A percentile compares a stretch with the other conserved stretches of the same genome.
phyloP scores from a whole-genome alignment of 2,329 filamentous ascomycete species.

The Fusarium buxicola region DNA sequence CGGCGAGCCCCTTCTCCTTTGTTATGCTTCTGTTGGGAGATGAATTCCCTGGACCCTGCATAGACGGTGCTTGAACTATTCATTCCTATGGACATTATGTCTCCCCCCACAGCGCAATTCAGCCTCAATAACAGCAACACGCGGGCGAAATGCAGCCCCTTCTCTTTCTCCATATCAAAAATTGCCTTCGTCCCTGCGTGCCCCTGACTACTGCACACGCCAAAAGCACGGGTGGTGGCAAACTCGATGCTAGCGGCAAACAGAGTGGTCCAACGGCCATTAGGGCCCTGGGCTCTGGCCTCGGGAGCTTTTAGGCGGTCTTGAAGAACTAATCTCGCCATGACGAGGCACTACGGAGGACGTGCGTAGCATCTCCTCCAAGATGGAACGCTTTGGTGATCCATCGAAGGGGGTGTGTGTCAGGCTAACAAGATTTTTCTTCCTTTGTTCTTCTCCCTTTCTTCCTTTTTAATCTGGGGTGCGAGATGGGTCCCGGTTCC shows the following conservation, averaged over 20 bases:
- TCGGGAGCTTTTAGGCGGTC: conserved; percentile 9
- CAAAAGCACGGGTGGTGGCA: conserved; percentile 42
- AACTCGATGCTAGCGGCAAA: conserved; percentile 42
- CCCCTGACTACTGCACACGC: conserved; percentile 42
- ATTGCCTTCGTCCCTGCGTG: conserved; percentile 15
- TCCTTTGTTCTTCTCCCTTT: conserved; percentile 25
- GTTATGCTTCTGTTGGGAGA: conserved; percentile 46
- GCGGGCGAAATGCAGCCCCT: conserved; percentile 23
- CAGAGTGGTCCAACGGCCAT: conserved; percentile 38
- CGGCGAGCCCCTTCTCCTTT: conserved; percentile 42
- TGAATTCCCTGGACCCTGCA: conserved; percentile 43
- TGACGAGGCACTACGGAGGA: conserved; percentile 21
- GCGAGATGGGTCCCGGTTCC: conserved; percentile 30
- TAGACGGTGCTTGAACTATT: conserved; percentile 33
- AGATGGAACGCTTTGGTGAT: conserved; percentile 13
- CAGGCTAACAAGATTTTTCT: conserved; percentile 30
- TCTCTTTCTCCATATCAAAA: conserved; percentile 4
- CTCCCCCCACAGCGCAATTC: conserved; percentile 32
- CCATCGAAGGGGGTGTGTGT: conserved; percentile 15
- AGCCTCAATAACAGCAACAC: conserved; percentile 34
- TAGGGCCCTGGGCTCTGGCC: conserved; percentile 28
- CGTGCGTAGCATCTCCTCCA: conserved; percentile 14
- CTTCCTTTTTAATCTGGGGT: conserved; percentile 40
- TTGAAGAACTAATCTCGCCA: conserved; percentile 1
- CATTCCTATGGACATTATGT: conserved; percentile 25